These are phyloP conservation scores for Exophiala alcalophila DNA, from an alignment of 2,329 filamentous ascomycete genomes.

Conservation along the genomic window DNA sequence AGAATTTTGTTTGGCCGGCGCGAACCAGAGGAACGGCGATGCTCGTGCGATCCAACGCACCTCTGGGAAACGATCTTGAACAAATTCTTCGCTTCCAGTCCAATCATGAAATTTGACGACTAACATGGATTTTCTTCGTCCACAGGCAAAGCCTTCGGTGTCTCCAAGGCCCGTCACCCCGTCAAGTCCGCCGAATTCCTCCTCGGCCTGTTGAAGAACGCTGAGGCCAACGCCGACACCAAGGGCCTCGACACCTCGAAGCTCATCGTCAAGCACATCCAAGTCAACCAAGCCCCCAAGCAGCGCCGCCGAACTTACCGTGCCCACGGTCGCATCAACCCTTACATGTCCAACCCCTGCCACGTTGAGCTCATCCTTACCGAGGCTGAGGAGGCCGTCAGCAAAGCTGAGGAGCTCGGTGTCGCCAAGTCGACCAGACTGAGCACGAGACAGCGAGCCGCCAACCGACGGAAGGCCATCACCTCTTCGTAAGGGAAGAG, in stretches of 20 bases:
- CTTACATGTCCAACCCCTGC: constrained; percentile 99
- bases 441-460: constrained; percentile 87
- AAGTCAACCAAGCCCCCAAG: constrained; percentile 99
- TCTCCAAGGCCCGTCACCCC: constrained; percentile 97
- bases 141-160: constrained; percentile 97
- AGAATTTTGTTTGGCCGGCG: too few relatives aligned
- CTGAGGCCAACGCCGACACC: constrained; percentile 92
- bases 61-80: too few relatives aligned
- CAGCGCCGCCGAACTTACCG: constrained; percentile 99
- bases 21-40: too few relatives aligned
- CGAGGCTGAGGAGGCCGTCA: constrained; percentile 91
- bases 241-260: constrained; percentile 97
- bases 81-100: too few relatives aligned
- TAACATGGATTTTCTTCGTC: constrained; percentile 12
- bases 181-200: constrained; percentile 99
- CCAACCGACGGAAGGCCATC: constrained; percentile 60
- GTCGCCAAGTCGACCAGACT: constrained; percentile 65
- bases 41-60: too few relatives aligned
- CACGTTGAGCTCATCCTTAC: constrained; percentile 99
- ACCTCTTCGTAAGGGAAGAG: constrained; percentile 46
- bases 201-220: constrained; percentile 94
- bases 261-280: constrained; percentile 99
- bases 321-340: constrained; percentile 99
- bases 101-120: too few relatives aligned
- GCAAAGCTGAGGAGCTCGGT: constrained; percentile 71